Evolutionary conservation across 208 protist species (phyloP), one percentile per base, ranked within the genome.

Genomic region (Paratrypanosoma confusum): DNA sequence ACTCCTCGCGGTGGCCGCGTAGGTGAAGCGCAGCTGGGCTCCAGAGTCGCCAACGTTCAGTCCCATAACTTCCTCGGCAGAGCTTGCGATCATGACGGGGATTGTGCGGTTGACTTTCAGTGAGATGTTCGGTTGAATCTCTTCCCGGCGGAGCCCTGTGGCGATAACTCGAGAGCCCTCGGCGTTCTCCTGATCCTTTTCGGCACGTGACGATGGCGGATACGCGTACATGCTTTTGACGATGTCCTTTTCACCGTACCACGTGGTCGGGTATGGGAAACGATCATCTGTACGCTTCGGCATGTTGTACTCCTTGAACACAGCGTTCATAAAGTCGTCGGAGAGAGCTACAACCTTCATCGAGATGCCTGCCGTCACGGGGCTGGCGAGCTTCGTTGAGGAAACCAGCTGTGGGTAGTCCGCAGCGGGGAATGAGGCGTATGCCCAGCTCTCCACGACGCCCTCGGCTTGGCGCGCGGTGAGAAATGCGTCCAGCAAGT

Each of bases 201-300:
- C 39, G 22, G 28, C 31, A 8, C 1, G 3, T n/a, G n/a, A n/a
- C n/a, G n/a, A n/a, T 10, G 63, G 44, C 17, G 61, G 29, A 22
- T 57, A 0, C 21, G 57, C 51, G 41, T 81, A 90, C 66, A 90
- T 72, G 56, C 62, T 81, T 16, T 44, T 40, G 18, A 90, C 62
- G 13, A 90, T 57, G 39, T 85, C 73, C 13, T 35, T 35, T n/a
- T 66, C 49, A 2, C 57, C 53, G 37, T 63, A 45, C 5, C 28
- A 17, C 39, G 54, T 78, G 0, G 14, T 8, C 3, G 50, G 39
- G 55, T 73, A 85, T 0, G 1, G 0, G 52, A 80, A 79, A 17
- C 44, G 32, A 7, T 6, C 22, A 27, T 64, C 55, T 22, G 59
- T 54, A n/a, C 26, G 36, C 11, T 47, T 25, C 7, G 81, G 54